Base-by-base conservation (phyloP, 2,329 filamentous ascomycete species). In the Lachnellula occidentalis region DNA sequence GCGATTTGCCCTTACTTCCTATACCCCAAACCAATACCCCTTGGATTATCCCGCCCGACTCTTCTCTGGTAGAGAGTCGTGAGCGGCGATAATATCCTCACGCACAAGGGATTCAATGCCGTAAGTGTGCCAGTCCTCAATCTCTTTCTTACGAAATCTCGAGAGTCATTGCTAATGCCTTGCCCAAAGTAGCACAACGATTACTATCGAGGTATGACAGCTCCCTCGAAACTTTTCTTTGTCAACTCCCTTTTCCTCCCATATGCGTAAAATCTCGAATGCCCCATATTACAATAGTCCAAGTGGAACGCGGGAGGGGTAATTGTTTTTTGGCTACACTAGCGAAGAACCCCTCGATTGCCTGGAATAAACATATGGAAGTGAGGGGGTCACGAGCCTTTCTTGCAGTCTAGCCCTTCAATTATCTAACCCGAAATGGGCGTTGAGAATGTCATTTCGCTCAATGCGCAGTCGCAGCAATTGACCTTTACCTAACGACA, bases 1-100 rank as follows among this genome's bases (percentile, higher is more conserved):
- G 54, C 45, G 50, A 46, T 50, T 45, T 17, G 54, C 50, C 58
- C 51, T 54, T 52, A 17, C 53, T 54, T 58, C 50, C 55, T 43
- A 57, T 50, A 14, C 55, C 46, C 54, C 34, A 50, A 50, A 19
- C 15, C 45, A 41, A 45, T 45, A 42, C 17, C 48, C 24, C 50
- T 54, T 61, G 61, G 65, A 64, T 57, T 66, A 64, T 68, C 65
- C 65, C 58, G 51, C 66, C 64, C 59, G 63, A 64, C 62, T 64
- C 66, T 61, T 68, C 65, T 67, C 63, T 55, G 58, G 59, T 58
- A 64, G 64, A 64, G 64, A 59, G 64, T 68, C 62, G 65, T 56
- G 60, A 60, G 62, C 55, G 59, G 61, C 63, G 65, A 67, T 67
- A 66, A 60, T 49, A 62, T 64, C 64, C 61, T 63, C 53, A 39